These are phyloP conservation scores for Tolypocladium tundrense DNA, from an alignment of 2,329 filamentous ascomycete genomes.

Conservation along the genomic window DNA sequence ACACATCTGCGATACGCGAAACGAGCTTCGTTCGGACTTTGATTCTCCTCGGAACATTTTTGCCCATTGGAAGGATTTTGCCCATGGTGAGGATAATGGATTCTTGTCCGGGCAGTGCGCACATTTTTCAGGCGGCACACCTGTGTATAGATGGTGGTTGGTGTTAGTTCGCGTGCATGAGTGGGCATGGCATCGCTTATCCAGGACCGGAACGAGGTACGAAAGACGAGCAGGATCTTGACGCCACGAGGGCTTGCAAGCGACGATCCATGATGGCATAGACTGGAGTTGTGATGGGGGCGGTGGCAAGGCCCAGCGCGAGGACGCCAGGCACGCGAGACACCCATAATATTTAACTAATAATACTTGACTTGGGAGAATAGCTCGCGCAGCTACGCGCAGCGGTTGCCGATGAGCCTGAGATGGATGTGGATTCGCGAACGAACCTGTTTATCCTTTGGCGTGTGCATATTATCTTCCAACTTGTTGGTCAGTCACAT, in stretches of 20 bases:
- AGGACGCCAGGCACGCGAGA: constrained; percentile 2
- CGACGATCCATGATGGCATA: not conserved
- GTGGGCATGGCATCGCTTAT: constrained; percentile 36
- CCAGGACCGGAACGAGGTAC: constrained; percentile 4
- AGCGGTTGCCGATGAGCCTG: not conserved
- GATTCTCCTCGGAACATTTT: constrained; percentile 3
- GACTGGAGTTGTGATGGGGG: not conserved
- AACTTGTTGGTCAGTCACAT: too few species aligned
- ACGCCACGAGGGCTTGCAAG: not conserved
- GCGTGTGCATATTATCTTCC: not conserved
- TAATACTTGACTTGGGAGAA: constrained; percentile 12
- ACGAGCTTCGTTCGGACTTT: not conserved
- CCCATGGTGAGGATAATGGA: constrained; percentile 5
- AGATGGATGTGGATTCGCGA: not conserved
- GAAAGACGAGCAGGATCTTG: not conserved
- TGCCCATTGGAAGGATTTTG: constrained; percentile 12
- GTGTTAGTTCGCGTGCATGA: constrained; percentile 34
- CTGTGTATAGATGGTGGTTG: constrained; percentile 35
- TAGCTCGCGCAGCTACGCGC: not conserved
- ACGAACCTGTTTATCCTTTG: not conserved
- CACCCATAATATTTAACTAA: constrained; percentile 7
- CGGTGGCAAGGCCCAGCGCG: not conserved
- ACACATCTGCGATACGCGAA: not conserved
- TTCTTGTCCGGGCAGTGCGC: not conserved
- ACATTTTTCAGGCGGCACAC: constrained; percentile 11